phyloP scores from a whole-genome alignment of 139 green algal species.

The Chlorella sp. region DNA sequence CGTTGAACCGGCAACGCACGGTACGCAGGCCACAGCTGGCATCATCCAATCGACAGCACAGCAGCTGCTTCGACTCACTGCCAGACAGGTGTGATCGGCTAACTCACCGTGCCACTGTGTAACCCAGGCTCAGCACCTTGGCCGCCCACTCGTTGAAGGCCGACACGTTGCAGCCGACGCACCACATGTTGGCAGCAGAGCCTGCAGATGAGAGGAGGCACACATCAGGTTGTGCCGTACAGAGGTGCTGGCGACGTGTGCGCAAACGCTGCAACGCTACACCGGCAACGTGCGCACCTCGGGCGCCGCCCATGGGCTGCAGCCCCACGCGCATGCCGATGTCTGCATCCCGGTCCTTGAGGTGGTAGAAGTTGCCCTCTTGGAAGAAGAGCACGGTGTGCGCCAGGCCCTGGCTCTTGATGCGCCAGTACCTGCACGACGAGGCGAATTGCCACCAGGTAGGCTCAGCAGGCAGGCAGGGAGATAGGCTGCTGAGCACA shows the following conservation, averaged over 20 bases:
- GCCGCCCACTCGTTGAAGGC: slow-evolving; percentile 62
- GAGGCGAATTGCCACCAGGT: too few species aligned
- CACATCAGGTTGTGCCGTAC: too few species aligned
- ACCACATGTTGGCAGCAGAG: slow-evolving; percentile 75
- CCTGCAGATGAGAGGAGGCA: too few species aligned
- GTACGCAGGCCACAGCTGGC: too few species aligned
- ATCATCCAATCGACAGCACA: too few species aligned
- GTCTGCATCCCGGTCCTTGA: slow-evolving; percentile 78
- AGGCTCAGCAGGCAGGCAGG: too few species aligned
- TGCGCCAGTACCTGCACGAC: slow-evolving; percentile 50
- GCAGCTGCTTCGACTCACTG: too few species aligned
- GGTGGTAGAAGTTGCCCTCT: slow-evolving; percentile 69
- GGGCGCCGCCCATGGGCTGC: slow-evolving; percentile 13
- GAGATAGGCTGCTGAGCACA: too few species aligned
- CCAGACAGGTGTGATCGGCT: too few species aligned
- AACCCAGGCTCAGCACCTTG: slow-evolving; percentile 69
- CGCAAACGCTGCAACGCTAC: too few species aligned
- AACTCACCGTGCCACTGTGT: slow-evolving; percentile 55
- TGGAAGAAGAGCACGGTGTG: slow-evolving; percentile 73
- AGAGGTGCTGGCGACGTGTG: too few species aligned
- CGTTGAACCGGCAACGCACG: too few species aligned
- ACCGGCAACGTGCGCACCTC: background rate
- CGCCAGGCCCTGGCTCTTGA: slow-evolving; percentile 69
- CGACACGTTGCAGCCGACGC: slow-evolving; percentile 59
- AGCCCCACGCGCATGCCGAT: slow-evolving; percentile 26